phyloP scores from a whole-genome alignment of 768 basidiomycete species.

The Suillus weaverae region DNA sequence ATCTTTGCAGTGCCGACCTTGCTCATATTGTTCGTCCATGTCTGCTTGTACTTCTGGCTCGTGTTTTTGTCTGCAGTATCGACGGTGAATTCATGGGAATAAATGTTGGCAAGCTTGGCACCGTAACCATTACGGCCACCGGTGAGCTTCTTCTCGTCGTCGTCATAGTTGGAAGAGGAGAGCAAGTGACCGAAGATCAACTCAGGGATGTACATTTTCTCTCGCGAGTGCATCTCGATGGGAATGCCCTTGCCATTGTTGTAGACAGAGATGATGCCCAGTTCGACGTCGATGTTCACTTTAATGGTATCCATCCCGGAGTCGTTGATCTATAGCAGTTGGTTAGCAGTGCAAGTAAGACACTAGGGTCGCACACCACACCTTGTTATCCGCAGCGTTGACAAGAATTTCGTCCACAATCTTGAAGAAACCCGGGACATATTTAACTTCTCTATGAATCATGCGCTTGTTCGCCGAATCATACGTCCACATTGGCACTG shows the following conservation, averaged over 20 bases:
- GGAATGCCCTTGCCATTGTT: conserved; percentile 98
- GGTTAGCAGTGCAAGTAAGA: not conserved
- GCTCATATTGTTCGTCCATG: conserved; percentile 92
- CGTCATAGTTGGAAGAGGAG: conserved; percentile 96
- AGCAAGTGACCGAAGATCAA: conserved; percentile 96
- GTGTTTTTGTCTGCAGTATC: conserved; percentile 92
- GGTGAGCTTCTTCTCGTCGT: conserved; percentile 97
- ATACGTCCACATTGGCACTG: conserved; percentile 91
- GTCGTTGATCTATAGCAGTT: conserved; percentile 77
- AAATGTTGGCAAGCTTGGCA: conserved; percentile 97
- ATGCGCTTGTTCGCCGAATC: conserved; percentile 84
- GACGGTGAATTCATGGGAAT: conserved; percentile 93
- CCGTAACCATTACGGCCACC: conserved; percentile 99
- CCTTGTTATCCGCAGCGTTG: conserved; percentile 99
- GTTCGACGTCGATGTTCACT: conserved; percentile 81
- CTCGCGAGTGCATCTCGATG: conserved; percentile 90
- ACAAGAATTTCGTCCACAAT: conserved; percentile 99
- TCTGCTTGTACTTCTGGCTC: conserved; percentile 91
- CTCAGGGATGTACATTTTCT: conserved; percentile 95
- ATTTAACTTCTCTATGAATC: conserved; percentile 79
- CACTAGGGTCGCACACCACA: conserved; percentile 30
- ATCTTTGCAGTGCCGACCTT: conserved; percentile 89
- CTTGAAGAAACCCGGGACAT: conserved; percentile 98
- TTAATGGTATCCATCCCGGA: conserved; percentile 88
- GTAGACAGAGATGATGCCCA: conserved; percentile 84